Evolutionary conservation across 768 basidiomycete genomes (phyloP).

Genomic region (Rhizopogon vesiculosus): DNA sequence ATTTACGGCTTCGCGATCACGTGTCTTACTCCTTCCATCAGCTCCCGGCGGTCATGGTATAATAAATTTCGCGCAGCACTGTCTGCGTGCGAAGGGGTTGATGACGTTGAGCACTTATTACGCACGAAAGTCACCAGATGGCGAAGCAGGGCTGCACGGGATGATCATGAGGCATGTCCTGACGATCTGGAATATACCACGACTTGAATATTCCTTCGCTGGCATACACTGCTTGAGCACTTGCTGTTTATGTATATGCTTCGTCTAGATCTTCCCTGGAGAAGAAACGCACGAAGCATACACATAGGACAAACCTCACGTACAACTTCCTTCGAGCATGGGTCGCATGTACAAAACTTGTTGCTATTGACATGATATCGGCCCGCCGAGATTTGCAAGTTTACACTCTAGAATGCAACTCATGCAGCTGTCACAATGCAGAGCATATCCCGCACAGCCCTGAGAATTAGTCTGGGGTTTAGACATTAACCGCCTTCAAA

Average conservation of each 20-base stretch:
- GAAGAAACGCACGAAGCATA: too few relatives aligned
- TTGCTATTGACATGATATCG: too few relatives aligned
- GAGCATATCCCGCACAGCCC: too few relatives aligned
- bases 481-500: too few relatives aligned
- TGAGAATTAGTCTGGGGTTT: too few relatives aligned
- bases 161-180: neutral
- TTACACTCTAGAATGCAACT: too few relatives aligned
- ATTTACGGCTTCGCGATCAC: neutral
- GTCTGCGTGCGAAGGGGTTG: slow-evolving; percentile 34
- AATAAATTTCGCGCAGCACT: slow-evolving; percentile 21
- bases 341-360: too few relatives aligned
- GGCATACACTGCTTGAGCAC: slow-evolving; percentile 22
- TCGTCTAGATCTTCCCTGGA: too few relatives aligned
- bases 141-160: slow-evolving; percentile 34
- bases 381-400: too few relatives aligned
- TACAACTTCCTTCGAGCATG: neutral
- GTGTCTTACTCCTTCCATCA: slow-evolving; percentile 14
- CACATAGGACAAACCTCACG: too few relatives aligned
- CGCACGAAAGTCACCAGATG: slow-evolving; percentile 39
- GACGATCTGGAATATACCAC: neutral
- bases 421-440: too few relatives aligned
- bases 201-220: neutral
- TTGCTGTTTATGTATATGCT: too few relatives aligned
- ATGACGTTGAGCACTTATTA: slow-evolving; percentile 40
- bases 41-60: slow-evolving; percentile 36